Base-by-base conservation (phyloP, 306 rosid species). In the Ziziphus jujuba region DNA sequence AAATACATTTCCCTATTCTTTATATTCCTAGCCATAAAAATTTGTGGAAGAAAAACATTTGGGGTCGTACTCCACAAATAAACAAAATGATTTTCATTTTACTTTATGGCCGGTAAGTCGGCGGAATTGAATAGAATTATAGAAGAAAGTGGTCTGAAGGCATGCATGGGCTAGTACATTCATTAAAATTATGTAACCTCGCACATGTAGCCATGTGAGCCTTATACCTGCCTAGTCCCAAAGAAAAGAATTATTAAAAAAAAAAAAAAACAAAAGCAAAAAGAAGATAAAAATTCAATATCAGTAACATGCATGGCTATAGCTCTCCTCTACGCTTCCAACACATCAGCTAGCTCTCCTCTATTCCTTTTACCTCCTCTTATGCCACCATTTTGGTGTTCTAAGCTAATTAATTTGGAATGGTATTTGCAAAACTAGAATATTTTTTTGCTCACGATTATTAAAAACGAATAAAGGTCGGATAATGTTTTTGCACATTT, bases 131-230 rank as follows among this genome's bases (percentile, higher is more conserved):
- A 65, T 31, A 5, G 21, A 61, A n/a, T n/a, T n/a, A n/a, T n/a
- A n/a, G n/a, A n/a, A 12, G 59, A 5, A 45, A 9, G 70, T 28
- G 59, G 47, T 33, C 8, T 13, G 12, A 6, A 14, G 10, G 50
- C 51, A 19, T 50, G 20, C 0, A 50, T 16, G 55, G 24, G 1
- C 21, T 5, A 16, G 22, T 6, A 17, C 20, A 16, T 50, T 50
- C 17, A 19, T 50, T 50, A 47, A 48, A 59, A 7, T 36, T 47
- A 21, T 31, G 23, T 14, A 9, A 24, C 54, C 48, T 52, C 57
- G 59, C 80, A 76, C 80, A 76, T 76, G 80, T 28, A 51, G 34
- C 80, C 80, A 76, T 76, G 80, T 70, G 80, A 76, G 28, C 16
- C 62, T 31, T 48, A 5, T 40, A 40, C 45, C 45, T 8, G 9